Base-by-base conservation (phyloP, 1,284 basidiomycete genomes). In the Pascua guehoae region DNA sequence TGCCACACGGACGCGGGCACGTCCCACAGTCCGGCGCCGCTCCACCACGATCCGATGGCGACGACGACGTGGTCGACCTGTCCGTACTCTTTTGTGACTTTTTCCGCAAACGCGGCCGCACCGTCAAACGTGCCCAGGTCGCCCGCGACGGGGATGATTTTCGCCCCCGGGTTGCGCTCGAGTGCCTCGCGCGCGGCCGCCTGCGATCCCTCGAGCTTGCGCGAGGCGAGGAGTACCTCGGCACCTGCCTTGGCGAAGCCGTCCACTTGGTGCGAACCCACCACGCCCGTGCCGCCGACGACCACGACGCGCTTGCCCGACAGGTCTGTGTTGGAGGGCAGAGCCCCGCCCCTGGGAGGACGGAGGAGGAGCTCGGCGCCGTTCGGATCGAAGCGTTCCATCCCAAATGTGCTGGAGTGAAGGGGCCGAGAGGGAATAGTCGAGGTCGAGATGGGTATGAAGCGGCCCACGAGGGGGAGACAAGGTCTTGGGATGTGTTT, bases 201-300 rank as follows among this genome's bases (percentile, higher is more conserved):
- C 14, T 24, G 14, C 0, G 16, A 39, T 3, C 14, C n/a, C 7
- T 12, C 12, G 12, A 11, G 12, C 1, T 12, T 49, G 12, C 48
- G 39, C 17, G 15, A 16, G 1, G 39, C 48, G 18, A 49, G 12
- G 16, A 49, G 4, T 12, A 49, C 48, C 12, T 24, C 16, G 0
- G 48, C 48, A 18, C 48, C 48, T 18, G 48, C 48, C 8, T 8
- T 7, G 2, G 39, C 39, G 39, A 17, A 49, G 4, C 48, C 17
- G 48, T 49, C 48, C 5, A 49, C 48, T 14, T 24, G 39, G 39
- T 49, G 48, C 17, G 39, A 41, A 39, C 48, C 48, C 12, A 49
- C 48, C 12, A 12, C 17, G 48, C 48, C 48, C 3, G 18, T 15
- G 10, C 39, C 48, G 48, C 48, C 48, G 39, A 49, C 18, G 12